Evolutionary conservation across 2,329 filamentous ascomycete genomes (phyloP).

Genomic region (Cladophialophora bantiana): DNA sequence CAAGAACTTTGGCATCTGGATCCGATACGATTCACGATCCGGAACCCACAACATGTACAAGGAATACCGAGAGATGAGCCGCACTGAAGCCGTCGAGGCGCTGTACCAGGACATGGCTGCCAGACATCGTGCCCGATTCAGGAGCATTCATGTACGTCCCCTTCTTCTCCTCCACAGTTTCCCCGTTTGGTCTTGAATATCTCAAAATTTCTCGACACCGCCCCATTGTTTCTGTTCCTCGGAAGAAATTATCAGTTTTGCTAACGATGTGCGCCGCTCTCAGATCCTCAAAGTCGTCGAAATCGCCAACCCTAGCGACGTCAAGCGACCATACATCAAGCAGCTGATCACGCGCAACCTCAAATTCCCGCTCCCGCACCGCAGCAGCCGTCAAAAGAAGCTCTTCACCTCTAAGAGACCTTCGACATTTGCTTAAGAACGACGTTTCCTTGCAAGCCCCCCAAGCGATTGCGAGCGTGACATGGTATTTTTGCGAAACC

Average conservation of each 20-base stretch:
- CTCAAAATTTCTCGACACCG: background rate
- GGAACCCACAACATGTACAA: conserved; percentile 99
- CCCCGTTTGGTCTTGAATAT: background rate
- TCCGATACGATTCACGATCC: conserved; percentile 99
- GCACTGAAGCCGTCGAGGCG: conserved; percentile 92
- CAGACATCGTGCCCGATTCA: conserved; percentile 96
- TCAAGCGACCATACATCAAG: conserved; percentile 99
- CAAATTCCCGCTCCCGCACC: conserved; percentile 98
- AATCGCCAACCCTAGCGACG: conserved; percentile 89
- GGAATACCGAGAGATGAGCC: conserved; percentile 99
- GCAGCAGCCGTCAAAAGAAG: conserved; percentile 86
- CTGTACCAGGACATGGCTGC: conserved; percentile 99
- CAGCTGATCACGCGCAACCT: conserved; percentile 95
- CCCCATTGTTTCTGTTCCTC: background rate
- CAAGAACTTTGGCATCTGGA: conserved; percentile 99
- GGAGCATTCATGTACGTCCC: conserved; percentile 91
- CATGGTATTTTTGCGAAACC: background rate
- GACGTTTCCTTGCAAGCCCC: conserved; percentile 33
- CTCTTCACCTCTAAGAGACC: conserved; percentile 92
- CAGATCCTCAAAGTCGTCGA: conserved; percentile 99
- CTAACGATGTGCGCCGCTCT: conserved; percentile 22
- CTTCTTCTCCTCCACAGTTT: background rate
- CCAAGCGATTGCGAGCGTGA: background rate
- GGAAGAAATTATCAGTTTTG: background rate
- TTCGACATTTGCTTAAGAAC: conserved; percentile 91